Conservation (phyloP, 1,284 basidiomycete species). For the Neotropicomus parvogracilis region DNA sequence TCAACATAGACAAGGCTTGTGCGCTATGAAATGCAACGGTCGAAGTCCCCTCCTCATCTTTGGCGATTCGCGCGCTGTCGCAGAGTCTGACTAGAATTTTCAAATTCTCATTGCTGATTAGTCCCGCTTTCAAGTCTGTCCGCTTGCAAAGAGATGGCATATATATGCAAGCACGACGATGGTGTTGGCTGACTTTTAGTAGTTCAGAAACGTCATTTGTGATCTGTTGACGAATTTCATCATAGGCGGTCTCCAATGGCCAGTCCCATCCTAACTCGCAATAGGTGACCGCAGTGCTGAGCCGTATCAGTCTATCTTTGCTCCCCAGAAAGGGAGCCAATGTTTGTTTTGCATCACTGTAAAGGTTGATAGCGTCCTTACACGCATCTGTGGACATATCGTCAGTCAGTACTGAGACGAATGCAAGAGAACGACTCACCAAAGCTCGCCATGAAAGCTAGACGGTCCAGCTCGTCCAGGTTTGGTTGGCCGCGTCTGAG, state of each 20-base stretch:
- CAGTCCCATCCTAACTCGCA: constrained; percentile 28
- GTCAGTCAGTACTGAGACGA: not conserved
- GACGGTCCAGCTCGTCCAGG: constrained; percentile 25
- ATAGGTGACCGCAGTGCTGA: constrained; percentile 26
- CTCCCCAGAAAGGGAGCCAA: constrained; percentile 16
- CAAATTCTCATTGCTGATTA: constrained; percentile 25
- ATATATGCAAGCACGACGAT: constrained; percentile 28
- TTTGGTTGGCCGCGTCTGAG: constrained; percentile 18
- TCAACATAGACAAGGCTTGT: constrained; percentile 27
- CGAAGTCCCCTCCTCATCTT: constrained; percentile 19
- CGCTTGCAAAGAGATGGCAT: constrained; percentile 31
- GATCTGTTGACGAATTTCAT: constrained; percentile 11
- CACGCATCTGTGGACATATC: constrained; percentile 11
- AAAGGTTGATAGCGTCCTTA: constrained; percentile 9
- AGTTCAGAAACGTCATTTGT: constrained; percentile 16
- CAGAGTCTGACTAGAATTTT: constrained; percentile 19
- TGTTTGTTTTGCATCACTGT: constrained; percentile 1
- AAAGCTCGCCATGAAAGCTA: constrained; percentile 33
- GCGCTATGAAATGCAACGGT: constrained; percentile 27
- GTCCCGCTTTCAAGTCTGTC: constrained; percentile 9
- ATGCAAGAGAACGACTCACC: constrained; percentile 10
- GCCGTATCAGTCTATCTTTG: constrained; percentile 17
- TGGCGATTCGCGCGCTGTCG: constrained; percentile 9
- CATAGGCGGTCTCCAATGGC: constrained; percentile 6
- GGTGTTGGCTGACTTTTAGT: constrained; percentile 7